Base-by-base conservation (phyloP, 1,284 basidiomycete genomes). In the Ganoderma lucidum region DNA sequence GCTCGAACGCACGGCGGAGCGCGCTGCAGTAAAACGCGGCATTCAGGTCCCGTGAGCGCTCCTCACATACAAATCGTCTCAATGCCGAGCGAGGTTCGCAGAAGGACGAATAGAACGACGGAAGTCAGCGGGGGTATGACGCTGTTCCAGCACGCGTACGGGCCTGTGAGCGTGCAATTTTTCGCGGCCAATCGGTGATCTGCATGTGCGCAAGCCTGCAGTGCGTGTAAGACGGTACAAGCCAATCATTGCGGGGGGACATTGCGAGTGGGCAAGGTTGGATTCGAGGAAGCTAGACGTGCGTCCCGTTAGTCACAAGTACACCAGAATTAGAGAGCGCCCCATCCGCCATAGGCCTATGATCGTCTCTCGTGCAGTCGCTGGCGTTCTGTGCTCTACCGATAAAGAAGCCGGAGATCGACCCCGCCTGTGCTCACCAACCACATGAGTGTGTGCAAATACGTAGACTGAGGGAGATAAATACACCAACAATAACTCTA, bases 1-100 rank as follows among this genome's bases (percentile, higher is more conserved):
- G 87, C 48, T 86, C 30, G 79, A 83, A 59, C 77, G 83, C 6
- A 83, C 84, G 70, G 74, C 71, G 3, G 83, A 78, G 44, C 79
- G 86, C 10, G 81, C 82, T 3, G 85, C 81, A 1, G 82, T 83
- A 2, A 73, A 81, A 65, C 77, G 77, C 48, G 85, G 83, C 6
- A 68, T 83, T 65, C 70, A 70, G 30, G 71, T 76, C 23, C 77
- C 77, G 8, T 75, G 68, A 58, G n/a, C 8, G n/a, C 15, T 3
- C 3, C 19, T n/a, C 53, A n/a, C 35, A n/a, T n/a, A 28, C 48
- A 9, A 30, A n/a, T 41, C n/a, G 41, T 44, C 60, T 15, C 39
- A 32, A 62, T 17, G 56, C 19, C 56, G 3, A 8, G 30, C 56
- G 3, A 8, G 30, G 32, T 28, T 12, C 17, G 32, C 32, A 58